Evolutionary conservation across 1,284 basidiomycete species (phyloP).

Genomic region (Sphaerobolus stellatus): DNA sequence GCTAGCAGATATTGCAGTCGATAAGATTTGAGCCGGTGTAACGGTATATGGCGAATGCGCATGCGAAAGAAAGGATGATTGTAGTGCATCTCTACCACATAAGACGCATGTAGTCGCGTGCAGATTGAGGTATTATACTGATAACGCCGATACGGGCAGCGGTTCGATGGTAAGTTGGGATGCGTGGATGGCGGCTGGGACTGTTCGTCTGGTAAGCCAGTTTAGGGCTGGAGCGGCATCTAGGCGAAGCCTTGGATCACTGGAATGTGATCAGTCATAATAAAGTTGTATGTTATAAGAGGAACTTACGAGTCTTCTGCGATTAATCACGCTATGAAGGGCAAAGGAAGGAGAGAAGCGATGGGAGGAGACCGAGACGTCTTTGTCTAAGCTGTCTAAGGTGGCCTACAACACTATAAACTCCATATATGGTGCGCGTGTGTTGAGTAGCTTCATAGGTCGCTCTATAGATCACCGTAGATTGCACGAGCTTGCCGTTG

Average conservation of each 20-base stretch:
- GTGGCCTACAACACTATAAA: constrained; percentile 83
- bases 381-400: constrained; percentile 70
- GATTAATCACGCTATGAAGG: constrained; percentile 81
- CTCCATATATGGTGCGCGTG: constrained; percentile 82
- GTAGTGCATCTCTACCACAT: constrained; percentile 63
- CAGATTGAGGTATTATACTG: no score
- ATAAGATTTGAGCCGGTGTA: no score
- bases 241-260: constrained; percentile 90
- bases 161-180: constrained; percentile 92
- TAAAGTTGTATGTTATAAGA: constrained; percentile 13
- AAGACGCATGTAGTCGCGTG: constrained; percentile 80
- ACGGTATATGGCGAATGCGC: constrained; percentile 26
- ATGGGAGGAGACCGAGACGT: constrained; percentile 60
- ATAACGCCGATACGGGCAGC: no score
- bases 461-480: no score
- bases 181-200: constrained; percentile 81
- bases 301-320: constrained; percentile 85
- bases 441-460: constrained; percentile 54
- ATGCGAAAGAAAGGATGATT: constrained; percentile 24
- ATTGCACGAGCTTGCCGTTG: no score
- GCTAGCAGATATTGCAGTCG: no score
- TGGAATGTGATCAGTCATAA: constrained; percentile 27
- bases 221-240: constrained; percentile 93
- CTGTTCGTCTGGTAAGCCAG: constrained; percentile 88
- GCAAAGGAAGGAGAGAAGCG: constrained; percentile 70